A percentile compares a stretch with the other conserved stretches of the same genome.
These are phyloP conservation scores for Lipomyces japonicus DNA, from an alignment of 805 yeast genomes.

Conservation along the genomic window DNA sequence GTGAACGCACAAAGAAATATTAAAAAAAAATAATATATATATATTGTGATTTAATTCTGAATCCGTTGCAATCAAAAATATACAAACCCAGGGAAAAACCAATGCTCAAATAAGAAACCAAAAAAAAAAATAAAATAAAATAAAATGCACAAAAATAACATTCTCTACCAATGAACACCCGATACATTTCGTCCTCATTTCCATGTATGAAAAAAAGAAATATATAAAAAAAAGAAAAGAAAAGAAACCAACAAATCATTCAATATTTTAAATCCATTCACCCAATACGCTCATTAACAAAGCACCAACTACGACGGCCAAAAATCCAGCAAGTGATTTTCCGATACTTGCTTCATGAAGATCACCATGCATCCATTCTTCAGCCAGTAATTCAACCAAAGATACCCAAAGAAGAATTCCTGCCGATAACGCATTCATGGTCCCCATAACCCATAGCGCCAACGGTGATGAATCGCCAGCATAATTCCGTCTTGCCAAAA, in stretches of 20 bases:
- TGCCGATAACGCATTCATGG: slow-evolving; percentile 69
- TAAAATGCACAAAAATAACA: slow-evolving; percentile 1
- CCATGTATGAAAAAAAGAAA: not conserved
- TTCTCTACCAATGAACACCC: not conserved
- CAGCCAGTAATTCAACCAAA: slow-evolving; percentile 73
- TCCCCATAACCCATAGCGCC: slow-evolving; percentile 51
- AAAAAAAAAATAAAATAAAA: not conserved
- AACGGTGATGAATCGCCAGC: slow-evolving; percentile 14
- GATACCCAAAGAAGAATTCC: slow-evolving; percentile 78
- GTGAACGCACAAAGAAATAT: not conserved
- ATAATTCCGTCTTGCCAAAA: slow-evolving; percentile 60
- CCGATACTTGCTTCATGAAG: slow-evolving; percentile 59
- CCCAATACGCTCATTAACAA: slow-evolving; percentile 68
- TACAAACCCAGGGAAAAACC: not conserved
- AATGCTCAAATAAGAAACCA: not conserved
- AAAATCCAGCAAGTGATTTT: slow-evolving; percentile 51
- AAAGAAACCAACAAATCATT: not conserved
- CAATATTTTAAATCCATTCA: not conserved
- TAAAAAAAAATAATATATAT: not conserved
- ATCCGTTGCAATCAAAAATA: not conserved
- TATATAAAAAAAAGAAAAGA: not conserved
- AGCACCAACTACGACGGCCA: slow-evolving; percentile 57
- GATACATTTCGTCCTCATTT: not conserved
- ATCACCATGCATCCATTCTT: slow-evolving; percentile 61
- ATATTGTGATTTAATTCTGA: not conserved